These are phyloP conservation scores for Aspergillus tanneri DNA, from an alignment of 2,329 filamentous ascomycete genomes.

Conservation along the genomic window DNA sequence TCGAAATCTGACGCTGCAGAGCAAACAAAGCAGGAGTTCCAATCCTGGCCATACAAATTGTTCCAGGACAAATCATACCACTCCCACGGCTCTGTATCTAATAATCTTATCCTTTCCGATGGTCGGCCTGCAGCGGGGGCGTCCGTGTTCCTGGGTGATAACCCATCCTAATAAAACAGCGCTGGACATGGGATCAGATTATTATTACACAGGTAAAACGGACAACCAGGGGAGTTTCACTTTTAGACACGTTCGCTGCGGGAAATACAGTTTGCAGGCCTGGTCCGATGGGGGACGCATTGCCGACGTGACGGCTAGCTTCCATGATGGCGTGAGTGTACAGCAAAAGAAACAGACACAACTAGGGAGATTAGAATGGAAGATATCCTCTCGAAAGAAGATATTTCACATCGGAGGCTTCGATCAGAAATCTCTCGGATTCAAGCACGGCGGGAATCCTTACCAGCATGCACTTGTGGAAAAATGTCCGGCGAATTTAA, in stretches of 20 bases:
- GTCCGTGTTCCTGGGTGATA: conserved; percentile 53
- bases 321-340: conserved; percentile 45
- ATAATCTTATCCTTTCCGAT: conserved; percentile 48
- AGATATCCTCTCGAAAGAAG: conserved; percentile 36
- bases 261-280: conserved; percentile 50
- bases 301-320: conserved; percentile 48
- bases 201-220: conserved; percentile 53
- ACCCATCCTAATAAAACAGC: conserved; percentile 46
- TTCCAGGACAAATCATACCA: conserved; percentile 49
- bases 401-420: conserved; percentile 54
- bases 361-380: conserved; percentile 46
- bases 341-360: conserved; percentile 34
- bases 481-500: conserved; percentile 48
- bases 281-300: conserved; percentile 51
- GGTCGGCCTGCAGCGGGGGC: conserved; percentile 51
- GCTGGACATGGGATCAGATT: conserved; percentile 49
- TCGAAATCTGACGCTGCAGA: conserved; percentile 44
- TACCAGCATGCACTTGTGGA: conserved; percentile 48
- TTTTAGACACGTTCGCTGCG: conserved; percentile 47
- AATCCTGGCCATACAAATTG: conserved; percentile 52
- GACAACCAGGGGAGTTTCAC: conserved; percentile 45
- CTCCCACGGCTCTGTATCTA: conserved; percentile 49
- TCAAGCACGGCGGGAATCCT: conserved; percentile 45
- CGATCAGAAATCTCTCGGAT: conserved; percentile 49
- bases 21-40: conserved; percentile 43